Percentiles rank a stretch among this genome's conserved stretches.
Conservation (phyloP, 257 asterid species). For the Scutellaria baicalensis region DNA sequence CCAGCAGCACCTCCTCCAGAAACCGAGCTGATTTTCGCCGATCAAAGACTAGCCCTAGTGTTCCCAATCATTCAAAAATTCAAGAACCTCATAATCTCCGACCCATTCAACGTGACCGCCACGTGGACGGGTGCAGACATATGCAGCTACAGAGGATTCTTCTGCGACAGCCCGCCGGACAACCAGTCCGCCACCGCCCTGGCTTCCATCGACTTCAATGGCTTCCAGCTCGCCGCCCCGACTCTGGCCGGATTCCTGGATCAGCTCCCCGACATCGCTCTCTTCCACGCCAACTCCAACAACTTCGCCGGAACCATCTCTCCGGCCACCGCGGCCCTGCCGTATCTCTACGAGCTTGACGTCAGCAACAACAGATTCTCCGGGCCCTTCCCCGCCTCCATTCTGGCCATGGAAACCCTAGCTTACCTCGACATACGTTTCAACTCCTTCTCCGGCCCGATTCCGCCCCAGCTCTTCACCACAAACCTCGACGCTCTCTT, state of each 20-base stretch:
- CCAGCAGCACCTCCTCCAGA: slow-evolving; percentile 15
- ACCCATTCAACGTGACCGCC: slow-evolving; percentile 59
- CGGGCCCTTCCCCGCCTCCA: slow-evolving; percentile 53
- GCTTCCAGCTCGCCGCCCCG: slow-evolving; percentile 54
- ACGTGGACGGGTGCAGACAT: slow-evolving; percentile 62
- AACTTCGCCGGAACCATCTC: slow-evolving; percentile 46
- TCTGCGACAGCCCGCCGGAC: slow-evolving; percentile 68
- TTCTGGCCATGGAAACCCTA: slow-evolving; percentile 37
- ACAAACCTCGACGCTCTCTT: slow-evolving; percentile 46
- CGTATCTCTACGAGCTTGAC: slow-evolving; percentile 64
- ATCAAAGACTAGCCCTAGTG: slow-evolving; percentile 51
- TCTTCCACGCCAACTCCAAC: slow-evolving; percentile 84
- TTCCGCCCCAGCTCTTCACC: slow-evolving; percentile 52
- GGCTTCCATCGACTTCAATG: slow-evolving; percentile 77
- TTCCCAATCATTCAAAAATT: slow-evolving; percentile 63
- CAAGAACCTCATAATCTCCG: slow-evolving; percentile 46
- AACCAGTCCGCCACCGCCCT: slow-evolving; percentile 64
- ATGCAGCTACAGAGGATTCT: slow-evolving; percentile 63
- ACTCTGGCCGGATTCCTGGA: slow-evolving; percentile 66
- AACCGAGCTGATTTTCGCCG: slow-evolving; percentile 34
- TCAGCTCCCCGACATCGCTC: slow-evolving; percentile 63
- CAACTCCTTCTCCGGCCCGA: slow-evolving; percentile 60
- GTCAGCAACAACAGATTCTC: slow-evolving; percentile 65
- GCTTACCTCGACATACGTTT: slow-evolving; percentile 60
- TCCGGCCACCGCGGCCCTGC: slow-evolving; percentile 35